Conservation (phyloP, 768 basidiomycete species). For the Guyanaporus albipodus region DNA sequence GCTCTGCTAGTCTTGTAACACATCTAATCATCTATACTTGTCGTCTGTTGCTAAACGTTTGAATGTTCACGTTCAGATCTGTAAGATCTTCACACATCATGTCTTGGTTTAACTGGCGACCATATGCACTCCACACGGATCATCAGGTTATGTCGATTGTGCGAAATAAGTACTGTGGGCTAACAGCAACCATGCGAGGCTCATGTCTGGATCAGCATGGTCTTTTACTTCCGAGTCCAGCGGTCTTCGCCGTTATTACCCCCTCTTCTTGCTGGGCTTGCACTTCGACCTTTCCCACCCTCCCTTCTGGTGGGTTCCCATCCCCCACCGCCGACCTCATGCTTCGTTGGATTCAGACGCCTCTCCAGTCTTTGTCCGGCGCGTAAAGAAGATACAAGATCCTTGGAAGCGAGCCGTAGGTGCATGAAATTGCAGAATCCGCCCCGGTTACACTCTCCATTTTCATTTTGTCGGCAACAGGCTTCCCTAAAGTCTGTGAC, state of each 20-base stretch:
- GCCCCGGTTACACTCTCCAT: conserved; percentile 96
- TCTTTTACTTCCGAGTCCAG: conserved; percentile 57
- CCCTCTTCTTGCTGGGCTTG: conserved; percentile 63
- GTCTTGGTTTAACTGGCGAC: too few relatives aligned
- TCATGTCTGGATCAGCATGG: neutral
- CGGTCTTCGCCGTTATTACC: conserved; percentile 70
- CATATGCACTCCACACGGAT: too few relatives aligned
- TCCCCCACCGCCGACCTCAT: conserved; percentile 64
- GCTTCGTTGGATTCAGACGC: conserved; percentile 64
- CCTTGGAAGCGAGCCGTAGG: conserved; percentile 80
- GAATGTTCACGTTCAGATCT: too few relatives aligned
- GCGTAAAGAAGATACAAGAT: conserved; percentile 72
- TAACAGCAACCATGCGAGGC: neutral
- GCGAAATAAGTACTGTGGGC: too few relatives aligned
- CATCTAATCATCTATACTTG: too few relatives aligned
- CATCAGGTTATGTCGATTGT: too few relatives aligned
- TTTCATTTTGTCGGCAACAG: conserved; percentile 97
- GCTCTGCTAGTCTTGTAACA: too few relatives aligned
- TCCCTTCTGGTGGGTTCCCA: conserved; percentile 81
- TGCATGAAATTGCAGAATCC: conserved; percentile 99
- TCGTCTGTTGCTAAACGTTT: too few relatives aligned
- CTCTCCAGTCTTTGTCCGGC: conserved; percentile 83
- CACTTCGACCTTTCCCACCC: conserved; percentile 63
- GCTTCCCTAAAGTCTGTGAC: conserved; percentile 99
- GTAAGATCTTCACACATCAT: too few relatives aligned